Percentiles rank a stretch among this genome's conserved stretches.
These are phyloP conservation scores for Aureobasidium zeae DNA, from an alignment of 2,329 filamentous ascomycete genomes.

Conservation along the genomic window DNA sequence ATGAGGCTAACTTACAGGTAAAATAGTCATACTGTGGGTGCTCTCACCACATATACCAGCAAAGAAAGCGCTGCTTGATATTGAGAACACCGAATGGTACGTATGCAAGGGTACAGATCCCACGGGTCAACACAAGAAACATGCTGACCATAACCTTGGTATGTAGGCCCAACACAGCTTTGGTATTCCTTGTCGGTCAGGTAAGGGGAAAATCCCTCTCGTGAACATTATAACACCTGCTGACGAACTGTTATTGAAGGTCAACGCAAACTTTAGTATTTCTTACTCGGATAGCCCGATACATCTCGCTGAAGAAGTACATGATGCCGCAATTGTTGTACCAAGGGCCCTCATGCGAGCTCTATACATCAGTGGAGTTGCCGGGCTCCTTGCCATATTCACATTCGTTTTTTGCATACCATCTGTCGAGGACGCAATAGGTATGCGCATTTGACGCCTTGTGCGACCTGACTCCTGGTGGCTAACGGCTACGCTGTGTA, in stretches of 20 bases:
- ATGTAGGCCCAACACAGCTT: conserved; percentile 21
- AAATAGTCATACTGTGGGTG: conserved; percentile 18
- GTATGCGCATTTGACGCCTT: too few species aligned
- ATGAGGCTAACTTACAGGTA: too few species aligned
- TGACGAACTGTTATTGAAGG: too few species aligned
- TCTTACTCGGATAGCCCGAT: conserved; percentile 1
- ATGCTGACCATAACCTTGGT: too few species aligned
- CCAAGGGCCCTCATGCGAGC: conserved; percentile 23
- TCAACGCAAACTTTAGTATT: conserved; percentile 21
- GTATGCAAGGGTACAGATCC: too few species aligned
- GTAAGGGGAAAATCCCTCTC: too few species aligned
- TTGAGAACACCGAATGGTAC: conserved; percentile 33
- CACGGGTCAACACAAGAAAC: too few species aligned
- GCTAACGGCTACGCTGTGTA: too few species aligned
- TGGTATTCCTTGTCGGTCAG: conserved; percentile 27
- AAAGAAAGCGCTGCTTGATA: conserved; percentile 29
- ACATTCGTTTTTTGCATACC: conserved; percentile 23
- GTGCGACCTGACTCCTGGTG: too few species aligned
- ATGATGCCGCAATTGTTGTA: conserved; percentile 24
- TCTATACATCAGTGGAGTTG: conserved; percentile 24
- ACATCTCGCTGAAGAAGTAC: conserved; percentile 24
- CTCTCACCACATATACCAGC: conserved; percentile 22
- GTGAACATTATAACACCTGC: too few species aligned
- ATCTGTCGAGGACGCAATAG: conserved; percentile 23
- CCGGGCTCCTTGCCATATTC: conserved; percentile 27